Evolutionary conservation across 352 stramenopile genomes (phyloP), one percentile per base, ranked within the genome.

Genomic region (Pythium angustatum): DNA sequence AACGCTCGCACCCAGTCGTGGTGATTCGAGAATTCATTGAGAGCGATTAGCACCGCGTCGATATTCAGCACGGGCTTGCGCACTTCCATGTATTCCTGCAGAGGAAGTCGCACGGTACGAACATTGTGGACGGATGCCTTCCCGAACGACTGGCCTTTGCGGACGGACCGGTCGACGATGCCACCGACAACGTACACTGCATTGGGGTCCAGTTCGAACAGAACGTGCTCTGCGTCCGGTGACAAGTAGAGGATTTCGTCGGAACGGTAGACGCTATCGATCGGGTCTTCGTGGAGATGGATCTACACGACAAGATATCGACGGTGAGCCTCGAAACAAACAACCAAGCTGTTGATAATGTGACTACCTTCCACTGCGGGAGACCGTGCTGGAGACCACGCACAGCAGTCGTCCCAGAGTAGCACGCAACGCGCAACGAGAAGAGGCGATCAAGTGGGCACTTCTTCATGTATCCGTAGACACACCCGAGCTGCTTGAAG

Each of bases 81-180:
- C 14, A 86, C 72, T 4, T 52, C 17, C n/a, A 88, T 66, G 43
- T 83, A 61, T 31, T 94, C 81, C 57, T 87, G 83, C 40, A 94
- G 63, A 10, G 83, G 85, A n/a, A 94, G 51, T 17, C 85, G 76
- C 19, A 65, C 72, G 5, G 81, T 78, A 26, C 57, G 76, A 45
- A 78, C 59, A 1, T 69, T 54, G 11, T 69, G 51, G 7, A n/a
- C 21, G 40, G 45, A 33, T 27, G 85, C 83, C 40, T 85, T 88
- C 0, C 43, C 47, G 8, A 69, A 50, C 0, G 53, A 49, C 40
- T 66, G 53, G 15, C 80, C 66, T 78, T 92, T 94, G 47, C 84
- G 84, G 43, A 93, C 85, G 3, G 88, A 90, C 22, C 87, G 84
- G 44, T 96, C 88, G 27, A 93, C 83, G 54, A 96, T 94, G 26